Percentiles rank a stretch among this genome's conserved stretches.
Evolutionary conservation across 2,329 filamentous ascomycete species (phyloP).

Genomic region (Metarhizium humberi): DNA sequence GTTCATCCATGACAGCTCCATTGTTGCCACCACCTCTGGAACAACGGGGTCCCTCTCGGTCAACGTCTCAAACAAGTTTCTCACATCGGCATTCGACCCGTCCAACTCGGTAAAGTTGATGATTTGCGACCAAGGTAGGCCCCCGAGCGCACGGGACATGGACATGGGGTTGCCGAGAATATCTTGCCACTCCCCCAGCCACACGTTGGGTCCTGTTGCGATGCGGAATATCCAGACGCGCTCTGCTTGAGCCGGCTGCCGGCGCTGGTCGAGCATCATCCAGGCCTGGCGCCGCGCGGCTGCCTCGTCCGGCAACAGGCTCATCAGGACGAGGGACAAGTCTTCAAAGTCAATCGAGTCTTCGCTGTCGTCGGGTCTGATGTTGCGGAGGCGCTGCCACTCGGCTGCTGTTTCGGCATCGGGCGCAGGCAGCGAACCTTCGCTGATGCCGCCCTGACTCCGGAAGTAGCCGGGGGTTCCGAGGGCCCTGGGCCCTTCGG

Average conservation of each 20-base stretch:
- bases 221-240: not conserved
- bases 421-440: not conserved
- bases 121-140: not conserved
- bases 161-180: not conserved
- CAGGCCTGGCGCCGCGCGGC: not conserved
- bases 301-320: too few species aligned
- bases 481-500: not conserved
- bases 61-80: not conserved
- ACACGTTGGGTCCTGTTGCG: not conserved
- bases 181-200: not conserved
- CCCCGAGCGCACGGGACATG: not conserved
- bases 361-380: not conserved
- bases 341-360: not conserved
- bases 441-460: not conserved
- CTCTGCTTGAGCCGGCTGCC: not conserved
- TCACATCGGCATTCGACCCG: not conserved
- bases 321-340: not conserved
- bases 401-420: too few species aligned
- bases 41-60: not conserved
- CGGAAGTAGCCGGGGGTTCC: not conserved
- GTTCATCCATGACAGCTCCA: not conserved
- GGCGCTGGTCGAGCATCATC: not conserved
- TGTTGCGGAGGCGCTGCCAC: too few species aligned
- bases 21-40: not conserved
- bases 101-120: not conserved